These are phyloP conservation scores for Porphyra umbilicalis DNA, from an alignment of 31 red algal genomes.

Conservation along the genomic window DNA sequence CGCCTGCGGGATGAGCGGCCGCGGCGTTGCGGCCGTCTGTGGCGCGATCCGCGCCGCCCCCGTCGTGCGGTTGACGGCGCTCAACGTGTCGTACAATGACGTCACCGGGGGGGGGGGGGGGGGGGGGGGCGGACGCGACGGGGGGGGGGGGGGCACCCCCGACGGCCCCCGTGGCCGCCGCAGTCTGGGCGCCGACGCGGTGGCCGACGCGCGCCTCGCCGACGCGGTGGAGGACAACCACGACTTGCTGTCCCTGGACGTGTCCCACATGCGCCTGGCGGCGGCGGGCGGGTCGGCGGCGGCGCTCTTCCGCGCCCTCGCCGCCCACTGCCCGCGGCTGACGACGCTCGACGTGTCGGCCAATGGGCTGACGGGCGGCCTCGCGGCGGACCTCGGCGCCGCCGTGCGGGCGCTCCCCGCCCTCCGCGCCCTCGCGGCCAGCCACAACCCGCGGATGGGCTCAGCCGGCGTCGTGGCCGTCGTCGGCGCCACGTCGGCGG, in stretches of 20 bases:
- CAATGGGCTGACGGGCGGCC: neutral
- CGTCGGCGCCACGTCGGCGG: neutral
- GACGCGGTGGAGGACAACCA: neutral
- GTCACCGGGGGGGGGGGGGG: neutral
- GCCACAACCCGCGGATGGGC: neutral
- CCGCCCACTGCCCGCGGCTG: neutral
- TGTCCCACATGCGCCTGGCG: neutral
- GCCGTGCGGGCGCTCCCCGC: neutral
- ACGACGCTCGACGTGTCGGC: neutral
- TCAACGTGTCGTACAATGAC: neutral
- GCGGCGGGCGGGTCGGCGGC: neutral
- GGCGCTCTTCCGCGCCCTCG: neutral
- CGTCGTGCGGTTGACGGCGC: neutral
- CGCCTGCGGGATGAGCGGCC: neutral
- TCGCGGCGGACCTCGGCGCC: neutral
- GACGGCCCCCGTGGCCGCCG: neutral
- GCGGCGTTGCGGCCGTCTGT: neutral
- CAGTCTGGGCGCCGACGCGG: neutral
- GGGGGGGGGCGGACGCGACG: neutral
- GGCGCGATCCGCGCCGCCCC: neutral
- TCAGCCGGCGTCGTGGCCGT: neutral
- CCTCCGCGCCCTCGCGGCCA: neutral
- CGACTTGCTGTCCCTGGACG: neutral
- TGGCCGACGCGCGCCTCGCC: neutral
- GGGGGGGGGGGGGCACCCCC: neutral